phyloP scores from a whole-genome alignment of 768 basidiomycete species.

The Coprinellus micaceus region DNA sequence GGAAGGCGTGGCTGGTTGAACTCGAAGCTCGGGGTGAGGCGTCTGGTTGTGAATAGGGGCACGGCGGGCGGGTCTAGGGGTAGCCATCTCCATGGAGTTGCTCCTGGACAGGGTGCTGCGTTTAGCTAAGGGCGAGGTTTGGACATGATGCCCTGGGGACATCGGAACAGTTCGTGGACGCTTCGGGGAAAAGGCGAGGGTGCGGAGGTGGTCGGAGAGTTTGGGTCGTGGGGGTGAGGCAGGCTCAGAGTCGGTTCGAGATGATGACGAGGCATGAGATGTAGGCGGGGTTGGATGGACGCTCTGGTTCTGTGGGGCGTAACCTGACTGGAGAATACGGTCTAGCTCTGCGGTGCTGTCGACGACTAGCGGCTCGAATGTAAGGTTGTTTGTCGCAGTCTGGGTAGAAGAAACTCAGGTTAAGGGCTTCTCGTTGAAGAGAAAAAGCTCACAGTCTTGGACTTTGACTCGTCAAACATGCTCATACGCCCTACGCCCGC shows the following conservation, averaged over 20 bases:
- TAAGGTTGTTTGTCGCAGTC: slow-evolving; percentile 29
- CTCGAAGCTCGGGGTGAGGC: slow-evolving; percentile 46
- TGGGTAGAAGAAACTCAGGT: not conserved
- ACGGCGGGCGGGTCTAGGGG: slow-evolving; percentile 31
- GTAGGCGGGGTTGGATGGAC: slow-evolving; percentile 45
- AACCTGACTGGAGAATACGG: slow-evolving; percentile 54
- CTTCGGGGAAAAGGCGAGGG: slow-evolving; percentile 72
- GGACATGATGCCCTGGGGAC: slow-evolving; percentile 19
- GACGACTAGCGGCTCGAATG: slow-evolving; percentile 55
- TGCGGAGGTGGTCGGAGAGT: slow-evolving; percentile 67
- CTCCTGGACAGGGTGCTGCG: not conserved
- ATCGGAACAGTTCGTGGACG: slow-evolving; percentile 39
- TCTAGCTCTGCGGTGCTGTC: slow-evolving; percentile 64
- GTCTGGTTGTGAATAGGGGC: slow-evolving; percentile 24
- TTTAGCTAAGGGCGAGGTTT: slow-evolving; percentile 8
- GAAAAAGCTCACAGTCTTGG: slow-evolving; percentile 28
- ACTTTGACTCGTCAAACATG: slow-evolving; percentile 53
- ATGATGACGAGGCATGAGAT: slow-evolving; percentile 45
- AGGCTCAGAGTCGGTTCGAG: slow-evolving; percentile 47
- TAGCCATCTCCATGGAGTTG: not conserved
- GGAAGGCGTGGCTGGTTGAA: slow-evolving; percentile 63
- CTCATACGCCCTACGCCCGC: slow-evolving; percentile 56
- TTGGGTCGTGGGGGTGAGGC: slow-evolving; percentile 51
- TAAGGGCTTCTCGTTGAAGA: not conserved
- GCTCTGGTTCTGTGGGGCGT: slow-evolving; percentile 34